phyloP scores from a whole-genome alignment of 306 rosid species.

The Pueraria montana region DNA sequence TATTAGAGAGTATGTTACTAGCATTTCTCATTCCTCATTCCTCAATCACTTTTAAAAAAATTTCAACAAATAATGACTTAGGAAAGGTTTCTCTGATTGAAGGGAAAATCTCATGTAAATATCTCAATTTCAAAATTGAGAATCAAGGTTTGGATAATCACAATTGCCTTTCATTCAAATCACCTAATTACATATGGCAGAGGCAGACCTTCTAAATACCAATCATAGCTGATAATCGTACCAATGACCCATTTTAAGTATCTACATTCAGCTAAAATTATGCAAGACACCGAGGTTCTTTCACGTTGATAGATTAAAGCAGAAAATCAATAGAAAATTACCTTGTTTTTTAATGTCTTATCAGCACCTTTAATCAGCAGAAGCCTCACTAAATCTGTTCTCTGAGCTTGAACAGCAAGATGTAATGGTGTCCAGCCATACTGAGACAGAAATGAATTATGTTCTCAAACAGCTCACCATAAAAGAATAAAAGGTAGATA shows the following conservation, averaged over 20 bases:
- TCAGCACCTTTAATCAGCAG: slow-evolving; percentile 91
- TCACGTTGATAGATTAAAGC: slow-evolving; percentile 5
- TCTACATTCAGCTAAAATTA: slow-evolving; percentile 2
- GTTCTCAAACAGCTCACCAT: slow-evolving; percentile 27
- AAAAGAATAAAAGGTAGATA: slow-evolving; percentile 32
- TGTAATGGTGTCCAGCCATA: slow-evolving; percentile 97
- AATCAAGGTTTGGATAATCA: neutral
- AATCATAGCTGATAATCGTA: neutral
- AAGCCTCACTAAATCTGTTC: slow-evolving; percentile 84
- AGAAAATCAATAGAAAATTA: slow-evolving; percentile 44
- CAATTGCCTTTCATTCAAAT: slow-evolving; percentile 12
- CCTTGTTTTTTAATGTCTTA: slow-evolving; percentile 79
- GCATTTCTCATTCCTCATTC: too few species aligned
- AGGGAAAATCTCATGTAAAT: neutral
- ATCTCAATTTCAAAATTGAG: slow-evolving; percentile 25
- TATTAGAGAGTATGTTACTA: too few species aligned
- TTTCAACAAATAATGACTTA: neutral
- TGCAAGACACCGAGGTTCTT: neutral
- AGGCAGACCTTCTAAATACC: slow-evolving; percentile 15
- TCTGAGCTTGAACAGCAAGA: slow-evolving; percentile 87
- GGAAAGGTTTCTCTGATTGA: slow-evolving; percentile 11
- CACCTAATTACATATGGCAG: neutral
- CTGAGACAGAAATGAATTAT: slow-evolving; percentile 53
- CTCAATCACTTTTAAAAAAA: too few species aligned
- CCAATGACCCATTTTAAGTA: slow-evolving; percentile 24